Evolutionary conservation across 2,329 filamentous ascomycete species (phyloP).

Genomic region (Corynespora cassiicola): DNA sequence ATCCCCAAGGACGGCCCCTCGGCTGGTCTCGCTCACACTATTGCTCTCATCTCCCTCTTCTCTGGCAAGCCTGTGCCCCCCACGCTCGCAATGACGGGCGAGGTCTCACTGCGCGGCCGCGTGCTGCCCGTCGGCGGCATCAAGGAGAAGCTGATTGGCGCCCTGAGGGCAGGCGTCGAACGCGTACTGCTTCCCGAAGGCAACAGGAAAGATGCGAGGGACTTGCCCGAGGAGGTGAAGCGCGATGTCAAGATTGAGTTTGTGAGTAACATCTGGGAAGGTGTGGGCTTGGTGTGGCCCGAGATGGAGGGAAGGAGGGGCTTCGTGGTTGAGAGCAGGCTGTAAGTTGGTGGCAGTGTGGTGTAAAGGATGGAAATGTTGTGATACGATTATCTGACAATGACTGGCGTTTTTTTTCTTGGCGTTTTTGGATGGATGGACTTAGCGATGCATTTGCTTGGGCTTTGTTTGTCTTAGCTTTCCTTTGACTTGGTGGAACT

Average conservation of each 20-base stretch:
- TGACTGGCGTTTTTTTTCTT: too few species aligned
- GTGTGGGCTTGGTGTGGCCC: slow-evolving; percentile 89
- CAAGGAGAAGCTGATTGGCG: slow-evolving; percentile 98
- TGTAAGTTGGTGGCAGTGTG: too few species aligned
- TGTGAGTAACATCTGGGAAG: slow-evolving; percentile 95
- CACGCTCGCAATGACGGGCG: slow-evolving; percentile 91
- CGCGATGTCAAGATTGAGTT: slow-evolving; percentile 87
- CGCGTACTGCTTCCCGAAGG: slow-evolving; percentile 86
- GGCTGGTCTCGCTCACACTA: slow-evolving; percentile 91
- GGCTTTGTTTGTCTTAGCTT: too few species aligned
- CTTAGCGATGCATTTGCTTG: too few species aligned
- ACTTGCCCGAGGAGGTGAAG: slow-evolving; percentile 88
- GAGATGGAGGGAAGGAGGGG: slow-evolving; percentile 77
- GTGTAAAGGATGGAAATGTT: slow-evolving; percentile 1
- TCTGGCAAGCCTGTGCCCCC: slow-evolving; percentile 85
- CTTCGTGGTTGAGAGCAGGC: slow-evolving; percentile 73
- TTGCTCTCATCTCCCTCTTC: slow-evolving; percentile 91
- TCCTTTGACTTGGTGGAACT: too few species aligned
- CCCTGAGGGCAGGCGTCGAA: slow-evolving; percentile 90
- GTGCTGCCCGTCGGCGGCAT: slow-evolving; percentile 96
- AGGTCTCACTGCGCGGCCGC: slow-evolving; percentile 80
- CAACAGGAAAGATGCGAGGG: slow-evolving; percentile 91
- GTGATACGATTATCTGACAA: too few species aligned
- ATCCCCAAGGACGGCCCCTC: slow-evolving; percentile 89
- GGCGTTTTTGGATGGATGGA: too few species aligned